These are phyloP conservation scores for Oenanthe sinensis DNA, from an alignment of 129 eudicot species.

Conservation along the genomic window DNA sequence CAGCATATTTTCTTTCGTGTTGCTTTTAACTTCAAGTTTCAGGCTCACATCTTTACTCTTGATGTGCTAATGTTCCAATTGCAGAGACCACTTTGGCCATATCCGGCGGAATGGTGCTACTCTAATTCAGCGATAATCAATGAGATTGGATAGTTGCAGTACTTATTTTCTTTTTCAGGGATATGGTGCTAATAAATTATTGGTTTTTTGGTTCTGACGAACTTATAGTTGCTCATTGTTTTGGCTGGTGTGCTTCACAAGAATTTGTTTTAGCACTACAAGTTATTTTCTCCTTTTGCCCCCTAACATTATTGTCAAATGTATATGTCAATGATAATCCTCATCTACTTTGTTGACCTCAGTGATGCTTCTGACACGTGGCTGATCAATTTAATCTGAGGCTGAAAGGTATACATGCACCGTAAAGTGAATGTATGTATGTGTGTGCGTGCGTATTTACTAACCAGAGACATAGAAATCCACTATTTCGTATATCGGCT, in stretches of 20 bases:
- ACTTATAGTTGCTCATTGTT: background rate
- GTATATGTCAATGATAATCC: background rate
- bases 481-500: background rate
- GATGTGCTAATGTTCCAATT: slow-evolving; percentile 68
- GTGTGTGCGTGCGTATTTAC: background rate
- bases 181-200: background rate
- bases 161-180: slow-evolving; percentile 5
- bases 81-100: slow-evolving; percentile 43
- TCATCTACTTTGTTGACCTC: background rate
- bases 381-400: background rate
- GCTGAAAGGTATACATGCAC: background rate
- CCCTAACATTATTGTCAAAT: background rate
- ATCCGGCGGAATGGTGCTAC: slow-evolving; percentile 16
- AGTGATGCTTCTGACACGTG: background rate
- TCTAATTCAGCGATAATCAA: background rate
- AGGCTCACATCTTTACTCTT: slow-evolving; percentile 89
- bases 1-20: slow-evolving; percentile 45
- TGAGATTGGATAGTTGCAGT: background rate
- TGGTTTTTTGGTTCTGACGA: background rate
- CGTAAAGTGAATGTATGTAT: background rate
- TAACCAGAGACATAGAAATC: background rate
- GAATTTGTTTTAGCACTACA: background rate
- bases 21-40: slow-evolving; percentile 69
- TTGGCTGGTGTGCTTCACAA: background rate
- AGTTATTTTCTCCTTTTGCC: background rate